Evolutionary conservation across 1,284 basidiomycete genomes (phyloP), one percentile per base, ranked within the genome.

Genomic region (Fomes fomentarius): DNA sequence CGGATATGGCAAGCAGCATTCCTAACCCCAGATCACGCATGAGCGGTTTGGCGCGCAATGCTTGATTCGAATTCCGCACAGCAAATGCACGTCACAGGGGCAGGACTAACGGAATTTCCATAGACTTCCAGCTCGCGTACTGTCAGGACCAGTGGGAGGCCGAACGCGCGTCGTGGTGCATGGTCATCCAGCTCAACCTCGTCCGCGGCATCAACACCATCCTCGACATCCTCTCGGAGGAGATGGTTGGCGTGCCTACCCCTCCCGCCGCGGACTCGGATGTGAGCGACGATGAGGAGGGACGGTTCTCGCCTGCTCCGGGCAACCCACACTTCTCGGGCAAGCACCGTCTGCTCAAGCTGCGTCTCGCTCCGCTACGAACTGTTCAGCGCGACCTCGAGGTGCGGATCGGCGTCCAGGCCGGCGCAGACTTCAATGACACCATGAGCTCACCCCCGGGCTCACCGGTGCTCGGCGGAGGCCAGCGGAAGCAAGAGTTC

Each of bases 111-210:
- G 2, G 24, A 12, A n/a, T 38, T 25, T 3, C 22, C 43, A 6
- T 64, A 85, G 87, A 91, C 68, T 91, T 91, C 63, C 87, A 89
- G 62, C 69, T 91, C 2, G 81, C 80, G 4, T 87, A 88, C 62
- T 83, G 88, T 17, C 76, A 76, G 25, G 75, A 77, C 47, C 81
- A 86, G 64, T 88, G 89, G 84, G 76, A 77, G 3, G 81, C 84
- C 56, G 86, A 91, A 63, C 82, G 82, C 46, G 72, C 76, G 3
- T 81, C 86, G 28, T 91, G 90, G 90, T 81, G 86, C 17, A 74
- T 80, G 8, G 85, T 92, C 58, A 84, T 92, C 60, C 85, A 86
- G 64, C 80, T 91, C 67, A 86, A 91, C 67, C 80, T 91, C 67
- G 78, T 89, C 53, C 82, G 87, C 55, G 87, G 85, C 59, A 77